Base-by-base conservation (phyloP, 176 grass and related monocot genomes). In the Elaeis guineensis region DNA sequence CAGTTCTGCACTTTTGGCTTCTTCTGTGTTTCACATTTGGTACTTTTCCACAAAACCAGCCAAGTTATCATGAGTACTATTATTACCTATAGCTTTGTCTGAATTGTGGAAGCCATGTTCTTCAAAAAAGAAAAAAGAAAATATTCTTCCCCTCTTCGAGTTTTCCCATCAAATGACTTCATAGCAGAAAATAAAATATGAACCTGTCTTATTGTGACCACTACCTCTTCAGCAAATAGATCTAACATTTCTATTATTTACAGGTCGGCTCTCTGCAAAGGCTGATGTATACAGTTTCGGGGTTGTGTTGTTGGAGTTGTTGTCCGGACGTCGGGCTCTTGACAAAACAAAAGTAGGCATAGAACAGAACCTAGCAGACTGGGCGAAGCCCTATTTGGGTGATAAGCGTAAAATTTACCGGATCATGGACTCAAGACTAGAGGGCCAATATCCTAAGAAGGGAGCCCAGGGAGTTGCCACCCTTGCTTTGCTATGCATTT, bases 401-500 rank as follows among this genome's bases (percentile, higher is more conserved):
- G 80, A 88, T 59, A 94, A 94, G 71, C 67, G 84, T 19, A 75
- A 64, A 29, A 19, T 94, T 0, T 74, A 85, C 59, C 67, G 80
- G 19, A 74, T 94, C 23, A 85, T 94, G 77, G 89, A 94, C 80
- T 51, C 68, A 0, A 87, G 69, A 59, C 57, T 94, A 17, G 84
- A 77, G 0, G 89, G 77, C 3, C 80, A 82, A 63, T 94, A 88
- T 49, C 89, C 89, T 0, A 85, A 79, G 76, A 94, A 87, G 63
- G 75, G 77, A 0, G 84, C 80, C 1, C 67, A 88, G 0, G 75
- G 74, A 9, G 49, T 88, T 0, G 78, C 84, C 0, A 17, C 22
- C 51, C 59, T 94, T 0, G 89, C 89, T 23, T 60, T 66, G 54
- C 63, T 68, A 54, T 88, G 89, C 71, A 76, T 88, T 30, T 24